Conservation (phyloP, 139 green algal genomes). For the Picochlorum sp. region DNA sequence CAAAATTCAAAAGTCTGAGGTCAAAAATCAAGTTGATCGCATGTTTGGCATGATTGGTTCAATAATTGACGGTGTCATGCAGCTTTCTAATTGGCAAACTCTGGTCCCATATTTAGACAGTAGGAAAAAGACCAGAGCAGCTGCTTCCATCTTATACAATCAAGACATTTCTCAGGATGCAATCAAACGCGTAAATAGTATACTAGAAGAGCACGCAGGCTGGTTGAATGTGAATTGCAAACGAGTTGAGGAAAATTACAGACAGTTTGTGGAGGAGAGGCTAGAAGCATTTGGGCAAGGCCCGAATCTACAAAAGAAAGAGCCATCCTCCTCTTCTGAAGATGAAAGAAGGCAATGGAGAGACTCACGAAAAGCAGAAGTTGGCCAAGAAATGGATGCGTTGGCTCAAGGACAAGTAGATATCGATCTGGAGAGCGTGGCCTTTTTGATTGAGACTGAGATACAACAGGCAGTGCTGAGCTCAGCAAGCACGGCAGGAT, state of each 20-base stretch:
- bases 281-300: slow-evolving; percentile 13
- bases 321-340: slow-evolving; percentile 3
- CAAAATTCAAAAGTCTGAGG: slow-evolving; percentile 36
- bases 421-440: slow-evolving; percentile 38
- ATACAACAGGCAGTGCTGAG: slow-evolving; percentile 61
- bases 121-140: slow-evolving; percentile 7
- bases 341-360: slow-evolving; percentile 8
- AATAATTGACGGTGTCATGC: slow-evolving; percentile 54
- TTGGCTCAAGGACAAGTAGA: background rate
- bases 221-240: slow-evolving; percentile 70
- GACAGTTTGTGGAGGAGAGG: slow-evolving; percentile 16
- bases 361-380: slow-evolving; percentile 5
- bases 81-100: slow-evolving; percentile 53
- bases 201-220: slow-evolving; percentile 51
- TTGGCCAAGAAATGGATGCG: slow-evolving; percentile 4
- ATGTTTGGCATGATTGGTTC: slow-evolving; percentile 21
- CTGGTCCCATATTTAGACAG: slow-evolving; percentile 45
- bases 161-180: slow-evolving; percentile 8
- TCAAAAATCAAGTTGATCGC: slow-evolving; percentile 14
- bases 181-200: slow-evolving; percentile 9
- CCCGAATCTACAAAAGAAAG: background rate
- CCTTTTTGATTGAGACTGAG: slow-evolving; percentile 65
- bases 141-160: background rate
- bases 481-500: slow-evolving; percentile 50
- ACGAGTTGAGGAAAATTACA: slow-evolving; percentile 58